Base-by-base conservation (phyloP, 2,329 filamentous ascomycete genomes). In the Microsporum ferrugineum region DNA sequence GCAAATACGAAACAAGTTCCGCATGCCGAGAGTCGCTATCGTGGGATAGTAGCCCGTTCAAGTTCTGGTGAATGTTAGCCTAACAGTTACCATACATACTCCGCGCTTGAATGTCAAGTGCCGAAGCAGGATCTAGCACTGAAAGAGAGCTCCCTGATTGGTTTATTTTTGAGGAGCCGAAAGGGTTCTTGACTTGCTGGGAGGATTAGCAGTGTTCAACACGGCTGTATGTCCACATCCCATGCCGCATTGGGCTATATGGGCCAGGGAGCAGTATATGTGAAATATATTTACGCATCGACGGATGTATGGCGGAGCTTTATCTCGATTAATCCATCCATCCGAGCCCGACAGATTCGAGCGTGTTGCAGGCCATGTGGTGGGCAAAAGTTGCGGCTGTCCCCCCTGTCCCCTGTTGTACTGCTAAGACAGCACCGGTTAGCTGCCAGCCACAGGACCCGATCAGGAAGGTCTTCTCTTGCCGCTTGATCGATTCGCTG, bases 381-480 rank as follows among this genome's bases (percentile, higher is more conserved):
- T 57, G 3, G 23, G 38, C 14, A 57, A 33, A 38, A 39, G 23
- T 38, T 57, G 55, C 17, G 34, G 34, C 55, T 38, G 55, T 57
- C 23, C 55, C 53, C 23, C n/a, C n/a, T 23, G 5, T 14, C 34
- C 55, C 34, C 34, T 57, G 38, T 27, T 10, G 12, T 2, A 38
- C n/a, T 27, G 55, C 55, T 41, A 23, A 33, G n/a, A 57, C 38
- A 39, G 33, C 55, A 31, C 12, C 17, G 55, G 33, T 39, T 38
- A 57, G 55, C 55, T 57, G 38, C 55, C 55, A 57, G 55, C 55
- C 55, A 57, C 55, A 57, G 31, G 2, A 38, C 55, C 55, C 3
- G 33, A 57, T 57, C 33, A 57, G 55, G 55, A 57, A 57, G 55
- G 55, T 57, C 34, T 53, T 53, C 27, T 53, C 49, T 31, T 53